These are phyloP conservation scores for Claviceps paspali DNA, from an alignment of 2,329 filamentous ascomycete genomes.

Conservation along the genomic window DNA sequence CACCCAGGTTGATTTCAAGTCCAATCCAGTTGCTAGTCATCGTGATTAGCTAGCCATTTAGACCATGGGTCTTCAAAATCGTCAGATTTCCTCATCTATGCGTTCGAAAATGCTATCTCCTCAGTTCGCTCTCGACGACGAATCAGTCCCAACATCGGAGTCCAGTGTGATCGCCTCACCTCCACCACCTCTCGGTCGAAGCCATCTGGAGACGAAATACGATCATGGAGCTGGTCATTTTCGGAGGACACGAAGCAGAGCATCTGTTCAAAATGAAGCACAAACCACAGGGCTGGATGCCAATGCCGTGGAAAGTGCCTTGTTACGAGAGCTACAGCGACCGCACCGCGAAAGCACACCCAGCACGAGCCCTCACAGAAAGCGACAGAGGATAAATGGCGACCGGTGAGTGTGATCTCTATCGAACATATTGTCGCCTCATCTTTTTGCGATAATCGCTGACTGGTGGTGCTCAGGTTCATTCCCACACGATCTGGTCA, in stretches of 20 bases:
- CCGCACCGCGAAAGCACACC: constrained; percentile 37
- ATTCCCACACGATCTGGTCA: constrained; percentile 89
- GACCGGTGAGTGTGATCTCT: constrained; percentile 33
- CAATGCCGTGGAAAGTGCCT: constrained; percentile 33
- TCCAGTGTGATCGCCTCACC: constrained; percentile 28
- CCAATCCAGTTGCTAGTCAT: not conserved
- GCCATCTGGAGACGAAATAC: constrained; percentile 25
- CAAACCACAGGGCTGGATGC: constrained; percentile 28
- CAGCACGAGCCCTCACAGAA: constrained; percentile 39
- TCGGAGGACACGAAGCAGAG: constrained; percentile 19
- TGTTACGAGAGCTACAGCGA: constrained; percentile 35
- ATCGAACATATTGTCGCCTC: not conserved
- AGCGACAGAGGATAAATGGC: constrained; percentile 44
- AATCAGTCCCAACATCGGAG: not conserved
- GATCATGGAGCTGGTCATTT: constrained; percentile 20
- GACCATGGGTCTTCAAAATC: not conserved
- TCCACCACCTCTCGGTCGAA: constrained; percentile 28
- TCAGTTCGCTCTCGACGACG: not conserved
- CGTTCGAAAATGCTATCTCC: constrained; percentile 13
- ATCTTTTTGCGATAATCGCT: not conserved
- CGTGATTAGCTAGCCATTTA: not conserved
- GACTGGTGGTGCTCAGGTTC: constrained; percentile 45
- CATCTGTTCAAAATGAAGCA: constrained; percentile 20
- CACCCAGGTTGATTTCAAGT: not conserved
- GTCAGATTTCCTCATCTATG: constrained; percentile 13